phyloP scores from a whole-genome alignment of 2,329 filamentous ascomycete genomes.

The Botrytis deweyae region DNA sequence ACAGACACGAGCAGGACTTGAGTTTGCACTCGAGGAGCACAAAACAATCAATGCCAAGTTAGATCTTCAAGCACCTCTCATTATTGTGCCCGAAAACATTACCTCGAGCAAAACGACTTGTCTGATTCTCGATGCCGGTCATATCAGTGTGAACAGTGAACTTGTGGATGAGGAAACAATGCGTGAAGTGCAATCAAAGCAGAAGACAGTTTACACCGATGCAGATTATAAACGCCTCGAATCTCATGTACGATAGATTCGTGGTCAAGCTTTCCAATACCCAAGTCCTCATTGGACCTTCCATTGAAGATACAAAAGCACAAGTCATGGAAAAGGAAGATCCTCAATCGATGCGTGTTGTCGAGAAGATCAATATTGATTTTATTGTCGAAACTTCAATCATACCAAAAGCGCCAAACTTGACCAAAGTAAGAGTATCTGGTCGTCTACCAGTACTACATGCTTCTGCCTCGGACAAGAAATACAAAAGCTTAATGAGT shows the following conservation, averaged over 20 bases:
- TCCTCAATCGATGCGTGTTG: constrained; percentile 75
- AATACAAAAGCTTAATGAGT: constrained; percentile 97
- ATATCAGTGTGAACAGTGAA: constrained; percentile 91
- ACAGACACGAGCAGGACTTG: constrained; percentile 90
- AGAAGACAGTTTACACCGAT: constrained; percentile 81
- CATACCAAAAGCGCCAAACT: constrained; percentile 88
- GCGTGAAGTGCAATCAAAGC: constrained; percentile 86
- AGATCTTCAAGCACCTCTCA: constrained; percentile 90
- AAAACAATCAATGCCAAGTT: constrained; percentile 97
- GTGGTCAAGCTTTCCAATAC: constrained; percentile 89
- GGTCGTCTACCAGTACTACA: constrained; percentile 91
- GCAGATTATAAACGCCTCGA: constrained; percentile 87
- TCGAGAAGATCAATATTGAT: constrained; percentile 96
- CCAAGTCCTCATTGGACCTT: constrained; percentile 91
- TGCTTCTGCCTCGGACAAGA: constrained; percentile 86
- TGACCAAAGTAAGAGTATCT: constrained; percentile 88
- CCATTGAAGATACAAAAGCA: constrained; percentile 83
- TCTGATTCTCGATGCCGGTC: constrained; percentile 92
- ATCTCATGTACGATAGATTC: constrained; percentile 98
- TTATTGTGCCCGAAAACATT: constrained; percentile 94
- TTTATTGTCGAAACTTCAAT: constrained; percentile 97
- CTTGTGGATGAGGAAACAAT: constrained; percentile 89
- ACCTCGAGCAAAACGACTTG: constrained; percentile 78
- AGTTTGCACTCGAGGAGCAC: constrained; percentile 96
- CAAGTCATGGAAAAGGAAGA: constrained; percentile 71